Evolutionary conservation across 139 green algal genomes (phyloP), one percentile per base, ranked within the genome.

Genomic region (Coccomyxa sp.): DNA sequence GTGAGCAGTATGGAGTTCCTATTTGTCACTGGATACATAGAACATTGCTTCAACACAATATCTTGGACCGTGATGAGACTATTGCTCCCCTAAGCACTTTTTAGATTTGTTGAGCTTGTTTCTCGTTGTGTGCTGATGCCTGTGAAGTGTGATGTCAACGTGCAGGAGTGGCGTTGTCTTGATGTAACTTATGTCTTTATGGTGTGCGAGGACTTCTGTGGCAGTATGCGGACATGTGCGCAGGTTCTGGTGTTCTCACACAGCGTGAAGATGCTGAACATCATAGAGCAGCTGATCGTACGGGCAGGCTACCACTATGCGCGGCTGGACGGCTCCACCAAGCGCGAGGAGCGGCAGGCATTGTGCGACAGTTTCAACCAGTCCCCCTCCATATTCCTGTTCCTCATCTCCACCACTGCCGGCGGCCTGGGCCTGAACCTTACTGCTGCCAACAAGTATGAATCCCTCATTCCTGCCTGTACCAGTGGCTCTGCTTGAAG

Each of bases 401-500:
- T 95, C 82, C 88, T 93, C 28, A 88, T 93, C 75, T 88, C 86
- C 68, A 93, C 89, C 13, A 67, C n/a, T 12, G 91, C 90, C 3
- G 91, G 91, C 18, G 91, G 91, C 27, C 79, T 90, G 12, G 93
- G 93, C 0, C 86, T 97, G n/a, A 97, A 95, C 80, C 88, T 97
- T 1, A 93, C 92, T 10, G 80, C 85, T 30, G 93, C 93, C 67
- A 92, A 94, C 81, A 87, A 84, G 84, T 88, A 63, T 27, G 80
- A 63, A 4, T 67, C 28, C 31, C 23, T 14, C n/a, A 10, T 79
- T 27, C 66, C 38, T 51, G 79, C 58, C 25, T 82, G 1, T 58
- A 16, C 7, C 23, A 51, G 1, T 21, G 57, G 10, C 71, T 13
- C 0, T 81, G 45, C 7, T 13, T n/a, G 45, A 0, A 21, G 58